Evolutionary conservation across 805 yeast genomes (phyloP), one percentile per base, ranked within the genome.

Genomic region (Metschnikowia reukaufii): DNA sequence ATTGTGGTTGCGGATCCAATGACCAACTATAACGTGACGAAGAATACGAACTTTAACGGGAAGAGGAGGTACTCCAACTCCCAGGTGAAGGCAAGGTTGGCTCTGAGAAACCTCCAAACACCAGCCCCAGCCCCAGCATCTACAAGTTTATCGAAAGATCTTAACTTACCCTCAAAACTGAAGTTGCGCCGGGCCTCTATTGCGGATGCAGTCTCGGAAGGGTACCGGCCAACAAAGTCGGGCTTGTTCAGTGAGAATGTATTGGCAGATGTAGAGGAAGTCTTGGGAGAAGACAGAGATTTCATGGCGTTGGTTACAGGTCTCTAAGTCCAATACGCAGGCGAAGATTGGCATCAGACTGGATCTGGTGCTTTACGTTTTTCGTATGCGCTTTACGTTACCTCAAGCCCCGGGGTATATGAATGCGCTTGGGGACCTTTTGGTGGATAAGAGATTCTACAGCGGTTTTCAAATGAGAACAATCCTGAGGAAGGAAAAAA

Each of bases 201-300:
- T 44, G 85, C 74, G 1, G 94, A 86, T 56, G 91, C 94, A 4
- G 84, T 83, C 7, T 78, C 82, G 8, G 92, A 86, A 61, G 91
- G 91, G 9, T 70, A 82, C 55, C 71, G 92, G 52, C 82, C 84
- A 16, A 87, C 95, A 0, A 85, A 80, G 57, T 79, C 81, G 51
- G 95, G 95, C 4, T 66, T 87, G 46, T 86, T 86, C 62, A 84
- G 86, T 60, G 94, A 86, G 62, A 80, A 79, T 49, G 83, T 88
- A 2, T 64, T 87, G 57, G 82, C 82, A 8, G 88, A 84, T 58
- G 88, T 87, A 34, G 94, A 87, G 59, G 88, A 86, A 54, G 73
- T 78, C 10, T 62, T 83, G 40, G 81, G 80, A 17, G 88, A 81
- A 31, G 77, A 72, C 54, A 60, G 62, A 47, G 77, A 72, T 52